A percentile compares a stretch with the other conserved stretches of the same genome.
phyloP scores from a whole-genome alignment of 2,329 filamentous ascomycete genomes.

The Diplocarpon rosae region DNA sequence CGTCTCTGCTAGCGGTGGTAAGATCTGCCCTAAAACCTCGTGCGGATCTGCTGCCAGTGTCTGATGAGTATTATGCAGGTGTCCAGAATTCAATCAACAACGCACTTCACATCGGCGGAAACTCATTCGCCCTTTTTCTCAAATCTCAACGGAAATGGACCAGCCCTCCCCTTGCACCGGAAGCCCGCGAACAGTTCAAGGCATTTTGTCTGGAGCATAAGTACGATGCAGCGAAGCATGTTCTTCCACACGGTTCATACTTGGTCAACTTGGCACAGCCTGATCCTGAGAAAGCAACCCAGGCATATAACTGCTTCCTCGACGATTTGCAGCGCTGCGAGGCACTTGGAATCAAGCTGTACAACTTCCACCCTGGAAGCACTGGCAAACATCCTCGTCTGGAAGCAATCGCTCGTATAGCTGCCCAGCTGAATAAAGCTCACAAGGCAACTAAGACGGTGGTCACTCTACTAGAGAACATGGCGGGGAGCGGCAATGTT shows the following conservation, averaged over 20 bases:
- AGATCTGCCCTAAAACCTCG: conserved; percentile 14
- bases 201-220: conserved; percentile 54
- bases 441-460: conserved; percentile 67
- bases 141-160: conserved; percentile 96
- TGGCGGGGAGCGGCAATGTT: conserved; percentile 83
- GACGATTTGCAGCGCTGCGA: conserved; percentile 85
- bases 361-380: conserved; percentile 95
- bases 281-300: conserved; percentile 66
- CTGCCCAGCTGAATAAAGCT: conserved; percentile 69
- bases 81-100: conserved; percentile 83
- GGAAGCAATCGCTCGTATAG: conserved; percentile 68
- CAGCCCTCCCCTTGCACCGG: conserved; percentile 63
- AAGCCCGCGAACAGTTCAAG: conserved; percentile 59
- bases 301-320: conserved; percentile 77
- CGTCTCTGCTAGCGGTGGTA: conserved; percentile 79
- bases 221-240: conserved; percentile 61
- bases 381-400: conserved; percentile 56
- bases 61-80: conserved; percentile 36
- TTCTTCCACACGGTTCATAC: conserved; percentile 90
- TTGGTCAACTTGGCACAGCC: conserved; percentile 89
- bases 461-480: conserved; percentile 83
- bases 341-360: conserved; percentile 74
- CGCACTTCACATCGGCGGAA: conserved; percentile 71
- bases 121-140: conserved; percentile 88
- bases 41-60: conserved; percentile 6